Conservation (phyloP, 2,329 filamentous ascomycete species). For the Exophiala sp. region DNA sequence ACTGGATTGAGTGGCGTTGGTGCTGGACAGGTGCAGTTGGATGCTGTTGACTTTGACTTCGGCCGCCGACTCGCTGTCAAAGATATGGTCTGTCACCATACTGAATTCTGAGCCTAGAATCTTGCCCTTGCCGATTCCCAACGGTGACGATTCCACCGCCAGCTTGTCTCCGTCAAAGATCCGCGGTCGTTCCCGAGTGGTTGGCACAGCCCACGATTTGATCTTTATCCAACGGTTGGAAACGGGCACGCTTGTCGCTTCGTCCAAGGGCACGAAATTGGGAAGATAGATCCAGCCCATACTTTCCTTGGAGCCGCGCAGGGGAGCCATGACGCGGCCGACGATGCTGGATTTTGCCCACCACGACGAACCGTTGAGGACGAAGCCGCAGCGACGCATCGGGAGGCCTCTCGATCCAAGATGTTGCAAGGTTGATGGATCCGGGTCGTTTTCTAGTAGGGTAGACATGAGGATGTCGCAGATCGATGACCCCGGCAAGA, state of each 20-base stretch:
- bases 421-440: constrained; percentile 42
- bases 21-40: constrained; percentile 28
- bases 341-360: constrained; percentile 54
- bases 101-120: constrained; percentile 37
- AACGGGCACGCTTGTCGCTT: constrained; percentile 28
- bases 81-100: constrained; percentile 34
- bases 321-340: constrained; percentile 48
- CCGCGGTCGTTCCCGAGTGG: constrained; percentile 34
- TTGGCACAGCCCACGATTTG: constrained; percentile 35
- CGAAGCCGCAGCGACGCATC: constrained; percentile 46
- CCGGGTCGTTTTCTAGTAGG: constrained; percentile 47
- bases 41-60: constrained; percentile 27
- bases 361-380: constrained; percentile 45
- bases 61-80: constrained; percentile 12
- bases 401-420: constrained; percentile 49
- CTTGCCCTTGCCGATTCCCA: constrained; percentile 35
- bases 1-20: constrained; percentile 11
- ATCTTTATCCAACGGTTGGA: constrained; percentile 48
- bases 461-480: constrained; percentile 52
- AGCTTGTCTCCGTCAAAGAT: constrained; percentile 41
- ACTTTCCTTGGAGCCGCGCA: constrained; percentile 43
- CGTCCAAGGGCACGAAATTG: constrained; percentile 36
- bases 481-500: constrained; percentile 50
- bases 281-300: constrained; percentile 51
- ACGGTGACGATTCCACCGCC: constrained; percentile 37